These are phyloP conservation scores for Apiospora pterosperma DNA, from an alignment of 2,329 filamentous ascomycete genomes.

Conservation along the genomic window DNA sequence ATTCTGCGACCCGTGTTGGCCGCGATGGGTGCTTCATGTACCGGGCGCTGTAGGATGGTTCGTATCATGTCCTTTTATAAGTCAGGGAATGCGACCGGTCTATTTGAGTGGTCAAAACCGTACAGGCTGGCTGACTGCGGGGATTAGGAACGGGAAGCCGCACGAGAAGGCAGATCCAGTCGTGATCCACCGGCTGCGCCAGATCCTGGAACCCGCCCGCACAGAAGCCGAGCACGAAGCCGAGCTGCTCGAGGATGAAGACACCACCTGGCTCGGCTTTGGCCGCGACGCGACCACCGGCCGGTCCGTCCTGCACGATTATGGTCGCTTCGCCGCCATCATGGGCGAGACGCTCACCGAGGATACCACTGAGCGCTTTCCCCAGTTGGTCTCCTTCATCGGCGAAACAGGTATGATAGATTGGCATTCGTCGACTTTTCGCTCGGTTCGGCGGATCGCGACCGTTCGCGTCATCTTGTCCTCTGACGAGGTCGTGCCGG, in stretches of 20 bases:
- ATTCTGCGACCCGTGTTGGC: conserved; percentile 28
- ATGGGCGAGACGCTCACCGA: conserved; percentile 30
- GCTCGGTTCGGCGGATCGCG: neutral
- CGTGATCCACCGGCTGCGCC: conserved; percentile 26
- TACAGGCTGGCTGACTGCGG: conserved; percentile 11
- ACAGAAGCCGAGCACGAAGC: conserved; percentile 27
- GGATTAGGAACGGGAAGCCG: conserved; percentile 27
- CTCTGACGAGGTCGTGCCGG: too few relatives aligned
- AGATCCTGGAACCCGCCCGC: conserved; percentile 28
- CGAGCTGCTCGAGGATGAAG: conserved; percentile 27
- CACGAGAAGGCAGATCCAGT: conserved; percentile 28
- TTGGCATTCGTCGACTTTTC: neutral
- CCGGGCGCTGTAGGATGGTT: conserved; percentile 11
- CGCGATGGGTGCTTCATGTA: conserved; percentile 27
- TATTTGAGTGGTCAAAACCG: neutral
- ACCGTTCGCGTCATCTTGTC: neutral
- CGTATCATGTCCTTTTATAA: conserved; percentile 1
- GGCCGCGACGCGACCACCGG: conserved; percentile 25
- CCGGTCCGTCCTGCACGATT: conserved; percentile 26
- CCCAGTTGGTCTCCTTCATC: conserved; percentile 40
- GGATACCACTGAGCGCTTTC: conserved; percentile 26
- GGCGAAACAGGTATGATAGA: conserved; percentile 33
- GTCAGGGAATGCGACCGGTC: neutral
- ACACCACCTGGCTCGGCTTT: conserved; percentile 31
- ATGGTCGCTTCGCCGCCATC: conserved; percentile 39